These are phyloP conservation scores for Cyathus striatus DNA, from an alignment of 768 basidiomycete species.

Conservation along the genomic window DNA sequence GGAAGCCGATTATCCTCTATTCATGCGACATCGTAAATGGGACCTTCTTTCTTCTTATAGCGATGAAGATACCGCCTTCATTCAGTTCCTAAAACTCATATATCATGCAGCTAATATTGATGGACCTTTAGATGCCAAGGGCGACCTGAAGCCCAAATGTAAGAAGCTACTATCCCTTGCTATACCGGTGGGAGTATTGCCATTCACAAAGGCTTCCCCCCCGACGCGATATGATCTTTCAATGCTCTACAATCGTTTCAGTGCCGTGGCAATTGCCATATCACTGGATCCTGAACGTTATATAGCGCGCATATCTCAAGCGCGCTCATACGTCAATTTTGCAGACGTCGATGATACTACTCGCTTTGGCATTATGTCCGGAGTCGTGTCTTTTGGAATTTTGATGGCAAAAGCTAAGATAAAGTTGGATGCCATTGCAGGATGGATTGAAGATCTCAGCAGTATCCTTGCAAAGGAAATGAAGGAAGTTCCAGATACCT, in stretches of 20 bases:
- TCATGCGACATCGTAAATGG: constrained; percentile 55
- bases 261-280: constrained; percentile 64
- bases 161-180: constrained; percentile 70
- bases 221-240: constrained; percentile 56
- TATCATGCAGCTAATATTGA: constrained; percentile 45
- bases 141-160: constrained; percentile 33
- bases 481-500: constrained; percentile 11
- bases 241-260: constrained; percentile 79
- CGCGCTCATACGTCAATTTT: constrained; percentile 65
- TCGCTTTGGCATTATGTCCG: constrained; percentile 69
- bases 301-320: constrained; percentile 54
- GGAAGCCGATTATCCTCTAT: constrained; percentile 62
- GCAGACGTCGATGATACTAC: constrained; percentile 57
- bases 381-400: constrained; percentile 64
- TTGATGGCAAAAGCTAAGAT: constrained; percentile 52
- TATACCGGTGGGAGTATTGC: constrained; percentile 65
- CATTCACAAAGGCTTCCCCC: constrained; percentile 50
- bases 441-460: constrained; percentile 65
- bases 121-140: constrained; percentile 19
- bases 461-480: constrained; percentile 52
- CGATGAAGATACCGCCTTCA: constrained; percentile 64
- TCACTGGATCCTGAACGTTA: constrained; percentile 53
- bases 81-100: constrained; percentile 78
- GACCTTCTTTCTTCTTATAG: constrained; percentile 45
- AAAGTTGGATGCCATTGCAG: constrained; percentile 44